phyloP scores from a whole-genome alignment of 164 flowering plant species.

The Echeveria elegans region DNA sequence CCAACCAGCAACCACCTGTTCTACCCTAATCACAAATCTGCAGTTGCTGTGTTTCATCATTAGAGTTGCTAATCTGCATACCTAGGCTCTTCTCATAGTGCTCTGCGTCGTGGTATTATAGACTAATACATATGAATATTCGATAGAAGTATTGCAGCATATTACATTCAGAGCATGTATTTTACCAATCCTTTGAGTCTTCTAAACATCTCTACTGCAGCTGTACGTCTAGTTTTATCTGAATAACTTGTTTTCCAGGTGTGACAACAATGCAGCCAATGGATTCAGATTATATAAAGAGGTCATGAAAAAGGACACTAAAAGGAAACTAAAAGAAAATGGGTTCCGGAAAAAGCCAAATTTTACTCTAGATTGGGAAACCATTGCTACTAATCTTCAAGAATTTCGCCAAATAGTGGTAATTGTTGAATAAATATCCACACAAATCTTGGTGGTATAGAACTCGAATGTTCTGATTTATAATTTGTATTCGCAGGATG shows the following conservation, averaged over 20 bases:
- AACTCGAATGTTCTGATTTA: constrained; percentile 6
- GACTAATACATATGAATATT: no score
- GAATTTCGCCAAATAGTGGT: constrained; percentile 60
- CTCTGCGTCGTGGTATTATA: no score
- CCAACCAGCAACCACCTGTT: background rate
- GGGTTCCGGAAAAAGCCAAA: constrained; percentile 16
- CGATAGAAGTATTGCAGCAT: no score
- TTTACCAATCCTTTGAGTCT: no score
- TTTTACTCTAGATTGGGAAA: constrained; percentile 52
- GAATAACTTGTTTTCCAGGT: constrained; percentile 27
- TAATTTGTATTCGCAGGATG: constrained; percentile 38
- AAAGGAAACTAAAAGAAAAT: constrained; percentile 24
- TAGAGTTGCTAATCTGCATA: no score
- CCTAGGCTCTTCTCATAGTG: no score
- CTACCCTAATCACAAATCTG: background rate
- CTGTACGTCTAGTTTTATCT: no score
- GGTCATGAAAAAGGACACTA: constrained; percentile 24
- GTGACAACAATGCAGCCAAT: constrained; percentile 55
- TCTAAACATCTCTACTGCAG: no score
- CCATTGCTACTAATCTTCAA: constrained; percentile 76
- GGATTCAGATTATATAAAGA: constrained; percentile 78
- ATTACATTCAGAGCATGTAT: no score
- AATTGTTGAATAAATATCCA: constrained; percentile 12
- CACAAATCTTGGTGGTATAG: background rate
- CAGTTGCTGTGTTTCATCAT: background rate